Conservation (phyloP, 2,329 filamentous ascomycete species). For the Pseudocercospora eumusae region DNA sequence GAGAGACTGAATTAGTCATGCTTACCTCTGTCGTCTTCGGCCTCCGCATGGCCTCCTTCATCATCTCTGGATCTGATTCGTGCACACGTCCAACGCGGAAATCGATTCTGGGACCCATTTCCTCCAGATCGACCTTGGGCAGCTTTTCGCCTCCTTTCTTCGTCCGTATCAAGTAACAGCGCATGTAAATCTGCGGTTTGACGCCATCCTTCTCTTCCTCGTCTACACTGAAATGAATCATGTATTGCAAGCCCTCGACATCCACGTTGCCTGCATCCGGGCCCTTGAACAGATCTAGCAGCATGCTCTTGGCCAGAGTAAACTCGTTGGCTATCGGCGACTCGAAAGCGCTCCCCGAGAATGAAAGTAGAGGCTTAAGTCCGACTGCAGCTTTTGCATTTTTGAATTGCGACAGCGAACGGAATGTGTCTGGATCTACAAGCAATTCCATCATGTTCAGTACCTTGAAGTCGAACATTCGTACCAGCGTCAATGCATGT, state of each 20-base stretch:
- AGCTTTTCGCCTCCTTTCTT: conserved; percentile 72
- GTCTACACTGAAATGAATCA: conserved; percentile 77
- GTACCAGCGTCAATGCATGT: conserved; percentile 78
- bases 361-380: conserved; percentile 86
- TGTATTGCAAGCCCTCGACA: conserved; percentile 90
- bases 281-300: conserved; percentile 89
- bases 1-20: neutral
- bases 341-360: conserved; percentile 85
- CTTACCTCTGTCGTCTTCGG: conserved; percentile 71
- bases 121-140: conserved; percentile 88
- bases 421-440: conserved; percentile 72
- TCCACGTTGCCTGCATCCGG: conserved; percentile 80
- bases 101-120: conserved; percentile 93
- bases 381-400: conserved; percentile 66
- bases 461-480: conserved; percentile 82
- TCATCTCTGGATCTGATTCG: conserved; percentile 73
- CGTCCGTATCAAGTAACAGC: conserved; percentile 83
- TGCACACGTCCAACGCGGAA: conserved; percentile 79
- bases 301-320: conserved; percentile 80
- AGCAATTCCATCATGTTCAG: conserved; percentile 94
- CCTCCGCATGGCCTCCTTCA: conserved; percentile 90
- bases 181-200: conserved; percentile 59
- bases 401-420: conserved; percentile 73
- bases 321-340: conserved; percentile 77
- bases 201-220: conserved; percentile 50